These are phyloP conservation scores for Fusarium nygamai DNA, from an alignment of 2,329 filamentous ascomycete species.

Conservation along the genomic window DNA sequence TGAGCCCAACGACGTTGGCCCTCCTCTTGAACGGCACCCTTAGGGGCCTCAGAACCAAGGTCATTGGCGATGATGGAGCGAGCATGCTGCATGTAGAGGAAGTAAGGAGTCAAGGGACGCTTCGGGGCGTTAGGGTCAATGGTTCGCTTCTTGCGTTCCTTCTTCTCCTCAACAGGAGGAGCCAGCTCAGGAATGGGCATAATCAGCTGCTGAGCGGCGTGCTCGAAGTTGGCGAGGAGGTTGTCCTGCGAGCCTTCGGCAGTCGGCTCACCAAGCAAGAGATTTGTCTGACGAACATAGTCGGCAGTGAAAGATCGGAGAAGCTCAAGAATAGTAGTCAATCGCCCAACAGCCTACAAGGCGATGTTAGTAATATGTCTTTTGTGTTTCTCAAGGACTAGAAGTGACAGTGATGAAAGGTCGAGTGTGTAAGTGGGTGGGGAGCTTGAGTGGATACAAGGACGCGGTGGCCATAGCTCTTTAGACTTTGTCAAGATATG, in stretches of 20 bases:
- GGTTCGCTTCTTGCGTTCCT: slow-evolving; percentile 88
- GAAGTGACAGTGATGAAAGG: neutral
- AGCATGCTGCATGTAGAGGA: slow-evolving; percentile 91
- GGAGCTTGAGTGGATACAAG: slow-evolving; percentile 24
- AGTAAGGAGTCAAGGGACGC: slow-evolving; percentile 92
- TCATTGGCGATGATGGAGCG: slow-evolving; percentile 84
- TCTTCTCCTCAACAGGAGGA: slow-evolving; percentile 73
- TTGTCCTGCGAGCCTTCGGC: slow-evolving; percentile 58
- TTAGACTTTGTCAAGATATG: neutral
- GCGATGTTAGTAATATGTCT: slow-evolving; percentile 49
- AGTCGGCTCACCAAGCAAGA: slow-evolving; percentile 75
- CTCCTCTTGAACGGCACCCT: slow-evolving; percentile 88
- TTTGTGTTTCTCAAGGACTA: neutral
- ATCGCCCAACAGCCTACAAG: slow-evolving; percentile 60
- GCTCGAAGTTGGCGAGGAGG: slow-evolving; percentile 63
- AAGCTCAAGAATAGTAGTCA: slow-evolving; percentile 81
- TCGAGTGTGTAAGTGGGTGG: slow-evolving; percentile 16
- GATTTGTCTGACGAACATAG: slow-evolving; percentile 89
- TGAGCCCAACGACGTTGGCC: slow-evolving; percentile 86
- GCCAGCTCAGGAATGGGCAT: slow-evolving; percentile 51
- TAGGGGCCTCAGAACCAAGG: slow-evolving; percentile 77
- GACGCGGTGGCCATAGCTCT: slow-evolving; percentile 36
- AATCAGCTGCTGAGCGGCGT: slow-evolving; percentile 59
- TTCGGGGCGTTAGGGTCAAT: slow-evolving; percentile 95
- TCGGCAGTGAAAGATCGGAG: slow-evolving; percentile 83